phyloP scores from a whole-genome alignment of 2,329 filamentous ascomycete species.

The Curvularia hawaiiensis region DNA sequence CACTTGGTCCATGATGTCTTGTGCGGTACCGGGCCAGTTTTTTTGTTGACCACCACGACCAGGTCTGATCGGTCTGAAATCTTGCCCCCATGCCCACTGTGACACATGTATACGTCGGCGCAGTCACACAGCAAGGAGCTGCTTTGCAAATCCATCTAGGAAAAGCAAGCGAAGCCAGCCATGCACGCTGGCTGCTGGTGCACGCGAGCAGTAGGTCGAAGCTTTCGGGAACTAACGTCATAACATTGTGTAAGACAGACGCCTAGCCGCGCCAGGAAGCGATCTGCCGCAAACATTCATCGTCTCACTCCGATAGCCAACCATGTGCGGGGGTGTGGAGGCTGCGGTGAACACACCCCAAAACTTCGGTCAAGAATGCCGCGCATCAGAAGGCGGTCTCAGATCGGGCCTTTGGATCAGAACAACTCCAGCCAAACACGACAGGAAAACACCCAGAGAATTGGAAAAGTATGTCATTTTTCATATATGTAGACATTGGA shows the following conservation, averaged over 20 bases:
- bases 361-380: conserved; percentile 9
- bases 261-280: conserved; percentile 15
- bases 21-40: conserved; percentile 9
- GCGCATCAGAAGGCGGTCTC: not conserved
- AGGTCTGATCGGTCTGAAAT: not conserved
- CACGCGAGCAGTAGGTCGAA: conserved; percentile 4
- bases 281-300: conserved; percentile 19
- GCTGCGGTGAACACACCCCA: conserved; percentile 7
- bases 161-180: conserved; percentile 4
- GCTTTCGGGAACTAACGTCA: conserved; percentile 6
- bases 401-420: conserved; percentile 1
- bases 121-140: not conserved
- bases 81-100: not conserved
- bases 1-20: conserved; percentile 5
- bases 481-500: conserved; percentile 14
- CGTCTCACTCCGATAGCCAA: conserved; percentile 10
- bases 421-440: not conserved
- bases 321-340: conserved; percentile 15
- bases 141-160: not conserved
- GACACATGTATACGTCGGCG: not conserved
- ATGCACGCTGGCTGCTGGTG: not conserved
- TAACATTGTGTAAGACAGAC: conserved; percentile 1
- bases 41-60: not conserved
- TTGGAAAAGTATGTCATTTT: conserved; percentile 13
- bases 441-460: not conserved